Conservation (phyloP, 176 grass and related monocot genomes). For the Oryza longistaminata region DNA sequence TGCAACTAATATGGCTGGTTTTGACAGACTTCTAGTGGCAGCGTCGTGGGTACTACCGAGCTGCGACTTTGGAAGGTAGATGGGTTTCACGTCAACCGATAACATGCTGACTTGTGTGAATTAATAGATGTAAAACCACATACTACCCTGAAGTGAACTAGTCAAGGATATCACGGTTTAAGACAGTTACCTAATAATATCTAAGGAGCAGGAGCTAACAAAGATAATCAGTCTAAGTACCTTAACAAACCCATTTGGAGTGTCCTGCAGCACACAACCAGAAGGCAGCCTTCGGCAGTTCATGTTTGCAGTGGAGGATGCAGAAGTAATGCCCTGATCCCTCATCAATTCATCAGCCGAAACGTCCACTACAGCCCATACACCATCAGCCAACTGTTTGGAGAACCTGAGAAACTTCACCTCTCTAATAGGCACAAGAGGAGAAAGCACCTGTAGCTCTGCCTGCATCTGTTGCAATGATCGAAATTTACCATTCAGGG, state of each 20-base stretch:
- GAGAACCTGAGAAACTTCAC: conserved; percentile 82
- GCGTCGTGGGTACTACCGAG: background rate
- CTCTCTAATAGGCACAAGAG: conserved; percentile 74
- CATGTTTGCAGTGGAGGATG: conserved; percentile 40
- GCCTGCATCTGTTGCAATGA: conserved; percentile 74
- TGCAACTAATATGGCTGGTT: conserved; percentile 10
- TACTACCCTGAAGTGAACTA: background rate
- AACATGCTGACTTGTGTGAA: background rate
- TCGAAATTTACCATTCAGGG: conserved; percentile 16
- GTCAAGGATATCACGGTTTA: background rate
- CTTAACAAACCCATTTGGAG: conserved; percentile 76
- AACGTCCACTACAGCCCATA: conserved; percentile 88
- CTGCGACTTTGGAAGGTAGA: background rate
- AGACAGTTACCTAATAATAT: background rate
- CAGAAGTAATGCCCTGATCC: conserved; percentile 42
- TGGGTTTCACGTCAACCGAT: background rate
- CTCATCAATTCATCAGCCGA: conserved; percentile 67
- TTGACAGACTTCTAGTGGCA: conserved; percentile 11
- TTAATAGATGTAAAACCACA: background rate
- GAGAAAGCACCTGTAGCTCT: conserved; percentile 84
- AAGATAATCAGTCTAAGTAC: conserved; percentile 29
- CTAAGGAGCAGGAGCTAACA: background rate
- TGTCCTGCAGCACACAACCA: conserved; percentile 81
- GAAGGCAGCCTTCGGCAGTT: conserved; percentile 80
- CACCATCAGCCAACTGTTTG: conserved; percentile 66